phyloP scores from a whole-genome alignment of 108 stramenopile species.

The Conticribra guillardii region DNA sequence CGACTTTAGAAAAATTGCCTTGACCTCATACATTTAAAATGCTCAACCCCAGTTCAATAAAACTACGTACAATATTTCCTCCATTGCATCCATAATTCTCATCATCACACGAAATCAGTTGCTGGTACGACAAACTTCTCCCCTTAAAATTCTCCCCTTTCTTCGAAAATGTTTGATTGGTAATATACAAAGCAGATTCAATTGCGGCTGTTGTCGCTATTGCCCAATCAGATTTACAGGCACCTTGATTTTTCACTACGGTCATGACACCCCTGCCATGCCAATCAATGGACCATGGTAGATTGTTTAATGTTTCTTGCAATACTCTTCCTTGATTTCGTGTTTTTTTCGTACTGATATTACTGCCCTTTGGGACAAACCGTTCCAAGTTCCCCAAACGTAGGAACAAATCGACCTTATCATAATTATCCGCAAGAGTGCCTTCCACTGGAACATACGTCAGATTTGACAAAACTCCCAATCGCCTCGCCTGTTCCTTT shows the following conservation, averaged over 20 bases:
- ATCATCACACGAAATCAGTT: conserved; percentile 79
- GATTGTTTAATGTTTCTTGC: too few relatives aligned
- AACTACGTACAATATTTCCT: conserved; percentile 66
- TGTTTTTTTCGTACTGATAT: too few relatives aligned
- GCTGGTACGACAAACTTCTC: conserved; percentile 73
- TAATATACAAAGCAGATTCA: conserved; percentile 78
- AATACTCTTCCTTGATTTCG: too few relatives aligned
- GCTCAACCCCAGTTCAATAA: too few relatives aligned
- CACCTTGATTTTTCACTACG: conserved; percentile 84
- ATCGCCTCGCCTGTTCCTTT: conserved; percentile 20
- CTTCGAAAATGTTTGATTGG: conserved; percentile 27
- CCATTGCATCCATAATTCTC: conserved; percentile 84
- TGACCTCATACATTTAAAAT: too few relatives aligned
- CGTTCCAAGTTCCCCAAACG: conserved; percentile 18
- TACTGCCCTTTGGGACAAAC: too few relatives aligned
- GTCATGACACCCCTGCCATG: conserved; percentile 68
- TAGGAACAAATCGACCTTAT: too few relatives aligned
- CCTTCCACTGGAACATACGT: too few relatives aligned
- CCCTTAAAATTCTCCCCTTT: conserved; percentile 8
- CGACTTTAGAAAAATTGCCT: too few relatives aligned
- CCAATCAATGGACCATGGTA: conserved; percentile 75
- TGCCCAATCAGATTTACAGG: conserved; percentile 94
- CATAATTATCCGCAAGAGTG: not conserved
- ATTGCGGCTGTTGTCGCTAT: conserved; percentile 85
- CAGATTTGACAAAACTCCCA: conserved; percentile 20